Conservation (phyloP, 2,329 filamentous ascomycete species). For the Cladosporium phlei region DNA sequence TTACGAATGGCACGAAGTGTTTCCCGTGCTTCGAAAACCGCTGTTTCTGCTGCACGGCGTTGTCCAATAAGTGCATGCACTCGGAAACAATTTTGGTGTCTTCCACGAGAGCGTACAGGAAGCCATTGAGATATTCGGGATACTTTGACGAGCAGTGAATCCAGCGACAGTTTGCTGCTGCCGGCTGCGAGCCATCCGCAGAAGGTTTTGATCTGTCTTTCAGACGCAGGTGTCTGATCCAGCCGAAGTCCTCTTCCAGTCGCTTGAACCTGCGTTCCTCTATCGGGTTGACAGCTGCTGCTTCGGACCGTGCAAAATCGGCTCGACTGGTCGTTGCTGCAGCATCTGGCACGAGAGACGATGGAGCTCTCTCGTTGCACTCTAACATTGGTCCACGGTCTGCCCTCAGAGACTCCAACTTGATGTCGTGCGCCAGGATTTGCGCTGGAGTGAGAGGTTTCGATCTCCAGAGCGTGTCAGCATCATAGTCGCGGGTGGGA, state of each 20-base stretch:
- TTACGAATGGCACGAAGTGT: slow-evolving; percentile 40
- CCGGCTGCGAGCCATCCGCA: slow-evolving; percentile 25
- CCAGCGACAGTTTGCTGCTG: slow-evolving; percentile 38
- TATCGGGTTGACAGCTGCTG: slow-evolving; percentile 30
- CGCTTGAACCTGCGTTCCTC: slow-evolving; percentile 33
- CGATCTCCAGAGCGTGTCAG: slow-evolving; percentile 35
- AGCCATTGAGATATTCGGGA: slow-evolving; percentile 32
- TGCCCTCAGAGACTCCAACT: slow-evolving; percentile 9
- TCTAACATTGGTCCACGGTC: slow-evolving; percentile 35
- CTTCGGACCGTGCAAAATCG: slow-evolving; percentile 19
- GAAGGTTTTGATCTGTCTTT: slow-evolving; percentile 5
- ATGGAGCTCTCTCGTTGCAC: slow-evolving; percentile 34
- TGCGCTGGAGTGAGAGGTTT: slow-evolving; percentile 38
- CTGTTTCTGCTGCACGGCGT: slow-evolving; percentile 30
- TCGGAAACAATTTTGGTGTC: slow-evolving; percentile 19
- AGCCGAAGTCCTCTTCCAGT: slow-evolving; percentile 39
- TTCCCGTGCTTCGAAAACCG: slow-evolving; percentile 42
- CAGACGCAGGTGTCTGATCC: slow-evolving; percentile 37
- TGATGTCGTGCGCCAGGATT: slow-evolving; percentile 37
- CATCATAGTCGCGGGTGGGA: slow-evolving; percentile 28
- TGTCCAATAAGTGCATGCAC: slow-evolving; percentile 30
- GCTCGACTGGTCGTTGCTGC: slow-evolving; percentile 21
- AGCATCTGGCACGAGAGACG: slow-evolving; percentile 31
- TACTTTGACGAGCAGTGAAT: slow-evolving; percentile 42
- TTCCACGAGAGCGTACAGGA: slow-evolving; percentile 24